These are phyloP conservation scores for Hypoxylon sp. DNA, from an alignment of 2,329 filamentous ascomycete genomes.

Conservation along the genomic window DNA sequence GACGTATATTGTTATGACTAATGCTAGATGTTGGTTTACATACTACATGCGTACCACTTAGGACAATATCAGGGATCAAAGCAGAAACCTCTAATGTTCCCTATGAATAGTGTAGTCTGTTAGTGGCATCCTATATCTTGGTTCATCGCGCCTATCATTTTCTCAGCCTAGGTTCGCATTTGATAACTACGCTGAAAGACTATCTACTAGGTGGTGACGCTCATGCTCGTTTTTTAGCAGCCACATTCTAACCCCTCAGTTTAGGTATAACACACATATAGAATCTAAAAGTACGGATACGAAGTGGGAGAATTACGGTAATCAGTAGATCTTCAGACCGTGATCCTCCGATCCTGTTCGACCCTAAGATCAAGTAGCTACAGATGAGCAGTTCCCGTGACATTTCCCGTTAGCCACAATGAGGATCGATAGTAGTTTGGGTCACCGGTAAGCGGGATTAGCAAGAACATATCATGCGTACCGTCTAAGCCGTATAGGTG, in stretches of 20 bases:
- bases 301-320: not conserved
- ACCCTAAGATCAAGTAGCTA: not conserved
- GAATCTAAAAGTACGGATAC: not conserved
- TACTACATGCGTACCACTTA: not conserved
- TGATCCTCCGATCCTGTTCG: not conserved
- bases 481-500: not conserved
- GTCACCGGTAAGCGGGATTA: slow-evolving; percentile 6
- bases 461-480: slow-evolving; percentile 8
- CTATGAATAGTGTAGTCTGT: not conserved
- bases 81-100: not conserved
- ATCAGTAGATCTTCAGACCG: not conserved
- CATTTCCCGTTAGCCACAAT: not conserved
- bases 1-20: not conserved
- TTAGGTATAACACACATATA: not conserved
- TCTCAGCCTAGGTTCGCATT: not conserved
- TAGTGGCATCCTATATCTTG: no score
- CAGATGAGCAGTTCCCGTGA: not conserved
- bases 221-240: not conserved
- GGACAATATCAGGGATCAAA: not conserved
- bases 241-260: not conserved
- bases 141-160: not conserved
- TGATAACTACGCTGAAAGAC: not conserved
- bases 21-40: not conserved
- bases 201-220: not conserved
- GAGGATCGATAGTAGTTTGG: not conserved